These are phyloP conservation scores for Coemansia sp. DNA, from an alignment of 192 early-diverging fungal genomes.

Conservation along the genomic window DNA sequence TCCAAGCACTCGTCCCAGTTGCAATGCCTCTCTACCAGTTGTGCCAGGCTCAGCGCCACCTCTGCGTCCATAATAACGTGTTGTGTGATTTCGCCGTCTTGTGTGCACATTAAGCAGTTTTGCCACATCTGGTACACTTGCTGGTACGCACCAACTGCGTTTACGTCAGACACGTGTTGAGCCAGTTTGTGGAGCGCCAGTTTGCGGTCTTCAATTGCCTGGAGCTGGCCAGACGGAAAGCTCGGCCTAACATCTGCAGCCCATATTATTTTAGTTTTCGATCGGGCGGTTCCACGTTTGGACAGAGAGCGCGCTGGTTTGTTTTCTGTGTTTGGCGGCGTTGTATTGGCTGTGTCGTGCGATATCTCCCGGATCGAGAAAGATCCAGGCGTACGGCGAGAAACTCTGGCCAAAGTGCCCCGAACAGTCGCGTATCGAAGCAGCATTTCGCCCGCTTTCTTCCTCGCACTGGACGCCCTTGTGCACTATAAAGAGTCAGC, in stretches of 20 bases:
- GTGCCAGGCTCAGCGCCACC: conserved; percentile 16
- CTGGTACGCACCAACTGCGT: conserved; percentile 16
- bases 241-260: background rate
- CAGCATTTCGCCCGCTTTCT: conserved; percentile 1
- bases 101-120: conserved; percentile 3
- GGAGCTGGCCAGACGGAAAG: background rate
- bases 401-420: background rate
- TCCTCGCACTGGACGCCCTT: background rate
- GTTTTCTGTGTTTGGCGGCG: background rate
- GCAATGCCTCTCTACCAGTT: conserved; percentile 8
- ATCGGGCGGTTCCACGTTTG: background rate
- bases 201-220: background rate
- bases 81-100: conserved; percentile 3
- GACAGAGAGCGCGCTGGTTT: background rate
- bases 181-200: conserved; percentile 7
- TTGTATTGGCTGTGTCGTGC: background rate
- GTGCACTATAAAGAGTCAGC: background rate
- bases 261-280: background rate
- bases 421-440: background rate
- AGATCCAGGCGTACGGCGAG: background rate
- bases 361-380: background rate
- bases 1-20: conserved; percentile 34
- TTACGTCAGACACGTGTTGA: background rate
- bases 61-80: conserved; percentile 22
- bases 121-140: conserved; percentile 11